phyloP scores from a whole-genome alignment of 148 eudicot genomes.

The Rheum nobile region DNA sequence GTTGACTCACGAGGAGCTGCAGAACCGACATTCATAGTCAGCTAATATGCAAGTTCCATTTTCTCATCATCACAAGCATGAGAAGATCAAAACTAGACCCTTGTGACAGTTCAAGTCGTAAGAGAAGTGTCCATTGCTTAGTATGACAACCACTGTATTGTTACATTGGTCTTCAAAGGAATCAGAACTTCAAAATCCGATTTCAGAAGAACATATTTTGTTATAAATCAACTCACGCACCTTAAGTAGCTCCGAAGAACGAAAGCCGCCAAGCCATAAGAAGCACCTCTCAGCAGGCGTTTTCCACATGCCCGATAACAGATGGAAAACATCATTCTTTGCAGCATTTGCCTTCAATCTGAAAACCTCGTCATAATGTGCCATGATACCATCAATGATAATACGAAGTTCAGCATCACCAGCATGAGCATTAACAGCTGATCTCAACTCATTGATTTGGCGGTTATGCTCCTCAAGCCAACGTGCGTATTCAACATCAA shows the following conservation, averaged over 20 bases:
- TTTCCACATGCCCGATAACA: constrained; percentile 53
- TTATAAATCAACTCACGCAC: constrained; percentile 14
- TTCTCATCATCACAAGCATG: constrained; percentile 2
- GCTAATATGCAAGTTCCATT: constrained; percentile 6
- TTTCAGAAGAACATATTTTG: background rate
- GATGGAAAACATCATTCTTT: constrained; percentile 47
- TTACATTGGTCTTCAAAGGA: background rate
- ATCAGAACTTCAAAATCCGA: background rate
- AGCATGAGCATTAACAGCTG: constrained; percentile 44
- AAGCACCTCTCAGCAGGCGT: constrained; percentile 57
- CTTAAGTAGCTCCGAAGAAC: constrained; percentile 51
- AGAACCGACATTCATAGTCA: constrained; percentile 9
- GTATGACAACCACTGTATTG: background rate
- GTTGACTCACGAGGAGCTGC: constrained; percentile 42
- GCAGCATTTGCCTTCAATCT: constrained; percentile 43
- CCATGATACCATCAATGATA: constrained; percentile 34
- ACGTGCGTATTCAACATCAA: constrained; percentile 47
- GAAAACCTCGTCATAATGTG: constrained; percentile 43
- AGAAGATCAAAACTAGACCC: background rate
- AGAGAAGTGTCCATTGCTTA: no score
- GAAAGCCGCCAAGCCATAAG: constrained; percentile 51
- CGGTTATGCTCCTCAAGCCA: constrained; percentile 53
- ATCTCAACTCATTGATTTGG: constrained; percentile 37
- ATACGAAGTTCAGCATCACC: constrained; percentile 47
- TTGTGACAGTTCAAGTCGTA: background rate